phyloP scores from a whole-genome alignment of 345 rosid genomes.

The Citropsis articulata region DNA sequence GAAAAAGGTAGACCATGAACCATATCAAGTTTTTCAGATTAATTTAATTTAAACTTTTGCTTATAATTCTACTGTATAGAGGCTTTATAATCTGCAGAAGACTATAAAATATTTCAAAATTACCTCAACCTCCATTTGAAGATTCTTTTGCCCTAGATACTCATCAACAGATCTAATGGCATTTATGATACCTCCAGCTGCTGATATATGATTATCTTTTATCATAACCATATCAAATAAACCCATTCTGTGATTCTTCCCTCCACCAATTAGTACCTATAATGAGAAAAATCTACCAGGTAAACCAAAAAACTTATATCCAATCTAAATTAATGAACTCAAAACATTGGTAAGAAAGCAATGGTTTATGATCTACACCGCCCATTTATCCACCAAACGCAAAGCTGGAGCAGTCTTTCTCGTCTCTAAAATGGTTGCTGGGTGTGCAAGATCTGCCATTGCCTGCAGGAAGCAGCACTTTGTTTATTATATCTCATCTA shows the following conservation, averaged over 20 bases:
- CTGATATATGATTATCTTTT: constrained; percentile 95
- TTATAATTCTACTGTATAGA: not conserved
- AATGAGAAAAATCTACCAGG: constrained; percentile 22
- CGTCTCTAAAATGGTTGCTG: constrained; percentile 86
- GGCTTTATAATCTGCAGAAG: not conserved
- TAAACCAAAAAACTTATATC: constrained; percentile 22
- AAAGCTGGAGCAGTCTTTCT: constrained; percentile 94
- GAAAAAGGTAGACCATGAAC: not conserved
- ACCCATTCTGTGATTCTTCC: constrained; percentile 92
- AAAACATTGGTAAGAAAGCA: constrained; percentile 6
- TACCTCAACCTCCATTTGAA: constrained; percentile 96
- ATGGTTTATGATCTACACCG: constrained; percentile 48
- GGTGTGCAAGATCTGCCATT: constrained; percentile 91
- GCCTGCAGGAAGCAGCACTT: constrained; percentile 49
- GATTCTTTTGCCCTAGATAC: constrained; percentile 60
- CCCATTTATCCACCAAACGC: constrained; percentile 96
- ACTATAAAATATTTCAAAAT: constrained; percentile 7
- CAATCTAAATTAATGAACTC: constrained; percentile 5
- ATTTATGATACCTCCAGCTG: constrained; percentile 78
- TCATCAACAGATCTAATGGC: constrained; percentile 75
- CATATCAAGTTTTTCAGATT: not conserved
- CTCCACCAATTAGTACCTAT: constrained; percentile 95
- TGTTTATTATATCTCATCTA: not conserved
- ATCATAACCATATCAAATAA: constrained; percentile 97
- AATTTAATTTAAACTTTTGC: constrained; percentile 1